Percentiles rank a stretch among this genome's conserved stretches.
Evolutionary conservation across 179 eudicot species (phyloP).

Genomic region (Drosera spatulata): DNA sequence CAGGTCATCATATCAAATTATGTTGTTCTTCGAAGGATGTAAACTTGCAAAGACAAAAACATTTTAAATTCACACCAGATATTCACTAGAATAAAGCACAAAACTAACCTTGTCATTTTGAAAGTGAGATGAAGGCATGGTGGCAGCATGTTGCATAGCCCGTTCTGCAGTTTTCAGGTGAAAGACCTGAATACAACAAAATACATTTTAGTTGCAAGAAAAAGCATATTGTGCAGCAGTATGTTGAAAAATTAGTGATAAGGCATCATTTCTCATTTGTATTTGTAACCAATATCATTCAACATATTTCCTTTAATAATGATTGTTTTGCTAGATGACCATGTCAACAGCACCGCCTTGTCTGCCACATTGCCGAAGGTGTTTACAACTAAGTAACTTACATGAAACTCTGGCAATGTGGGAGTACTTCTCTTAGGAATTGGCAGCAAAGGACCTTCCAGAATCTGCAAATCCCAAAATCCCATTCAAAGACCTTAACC

Average conservation of each 20-base stretch:
- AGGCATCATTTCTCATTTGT: too few species aligned
- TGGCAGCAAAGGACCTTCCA: constrained; percentile 45
- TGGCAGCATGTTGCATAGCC: constrained; percentile 41
- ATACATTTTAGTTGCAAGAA: background rate
- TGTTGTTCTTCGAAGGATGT: too few species aligned
- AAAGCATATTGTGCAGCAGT: background rate
- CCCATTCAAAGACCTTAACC: constrained; percentile 1
- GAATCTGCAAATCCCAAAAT: constrained; percentile 40
- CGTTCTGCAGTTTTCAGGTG: constrained; percentile 59
- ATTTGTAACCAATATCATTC: too few species aligned
- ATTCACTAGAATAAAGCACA: constrained; percentile 2
- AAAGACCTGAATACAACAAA: constrained; percentile 39
- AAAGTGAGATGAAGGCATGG: constrained; percentile 21
- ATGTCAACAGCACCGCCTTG: too few species aligned
- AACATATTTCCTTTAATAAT: too few species aligned
- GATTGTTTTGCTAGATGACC: too few species aligned
- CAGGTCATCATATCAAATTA: too few species aligned
- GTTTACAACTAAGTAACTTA: constrained; percentile 5
- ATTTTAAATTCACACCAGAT: too few species aligned
- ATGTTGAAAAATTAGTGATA: too few species aligned
- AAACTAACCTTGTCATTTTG: constrained; percentile 35
- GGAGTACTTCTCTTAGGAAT: constrained; percentile 51
- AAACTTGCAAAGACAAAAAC: too few species aligned
- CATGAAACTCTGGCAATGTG: constrained; percentile 56
- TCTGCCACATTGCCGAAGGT: background rate